Conservation (phyloP, 169 alveolate genomes). For the Babesia sp. region DNA sequence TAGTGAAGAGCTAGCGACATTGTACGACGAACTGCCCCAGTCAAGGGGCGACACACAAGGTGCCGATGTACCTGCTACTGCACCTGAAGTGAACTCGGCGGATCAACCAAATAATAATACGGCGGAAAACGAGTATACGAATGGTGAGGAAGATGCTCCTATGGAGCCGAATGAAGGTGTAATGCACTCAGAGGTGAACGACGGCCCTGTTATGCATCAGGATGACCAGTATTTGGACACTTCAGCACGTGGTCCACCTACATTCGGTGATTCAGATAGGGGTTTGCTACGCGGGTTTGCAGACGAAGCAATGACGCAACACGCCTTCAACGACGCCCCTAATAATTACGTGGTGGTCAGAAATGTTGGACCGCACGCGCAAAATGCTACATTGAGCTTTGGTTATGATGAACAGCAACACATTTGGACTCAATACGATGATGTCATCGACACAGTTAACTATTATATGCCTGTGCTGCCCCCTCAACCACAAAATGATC, state of each 20-base stretch:
- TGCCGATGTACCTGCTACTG: background rate
- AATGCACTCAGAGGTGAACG: background rate
- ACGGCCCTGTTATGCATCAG: background rate
- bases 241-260: constrained; percentile 19
- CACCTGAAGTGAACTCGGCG: background rate
- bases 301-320: background rate
- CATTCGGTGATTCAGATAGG: constrained; percentile 16
- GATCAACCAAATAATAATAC: background rate
- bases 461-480: constrained; percentile 40
- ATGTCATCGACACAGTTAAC: constrained; percentile 34
- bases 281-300: background rate
- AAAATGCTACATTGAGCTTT: constrained; percentile 49
- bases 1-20: constrained; percentile 11
- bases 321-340: background rate
- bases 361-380: constrained; percentile 4
- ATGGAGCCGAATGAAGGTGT: background rate
- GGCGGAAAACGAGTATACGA: background rate
- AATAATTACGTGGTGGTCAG: constrained; percentile 28
- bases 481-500: background rate
- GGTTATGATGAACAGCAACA: constrained; percentile 36
- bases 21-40: constrained; percentile 19
- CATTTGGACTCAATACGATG: background rate
- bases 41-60: background rate
- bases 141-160: background rate
- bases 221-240: background rate